phyloP scores from a whole-genome alignment of 805 yeast species.

The Wickerhamomyces alni region DNA sequence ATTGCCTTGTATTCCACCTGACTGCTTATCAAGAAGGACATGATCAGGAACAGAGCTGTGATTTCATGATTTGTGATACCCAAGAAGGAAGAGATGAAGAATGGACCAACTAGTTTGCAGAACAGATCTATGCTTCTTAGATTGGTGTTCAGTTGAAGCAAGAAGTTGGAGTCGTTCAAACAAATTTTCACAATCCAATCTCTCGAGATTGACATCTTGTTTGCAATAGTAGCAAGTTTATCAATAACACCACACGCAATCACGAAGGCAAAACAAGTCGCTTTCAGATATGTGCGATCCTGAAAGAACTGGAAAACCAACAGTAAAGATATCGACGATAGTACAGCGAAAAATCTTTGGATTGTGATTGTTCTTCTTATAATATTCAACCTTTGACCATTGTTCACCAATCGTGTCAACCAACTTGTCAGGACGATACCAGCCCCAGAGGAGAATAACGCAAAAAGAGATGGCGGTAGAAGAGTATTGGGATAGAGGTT shows the following conservation, averaged over 20 bases:
- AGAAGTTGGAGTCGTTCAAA: slow-evolving; percentile 19
- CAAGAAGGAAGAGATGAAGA: slow-evolving; percentile 27
- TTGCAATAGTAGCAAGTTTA: slow-evolving; percentile 27
- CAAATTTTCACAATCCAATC: slow-evolving; percentile 36
- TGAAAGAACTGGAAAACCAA: slow-evolving; percentile 9
- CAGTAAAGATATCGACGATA: slow-evolving; percentile 8
- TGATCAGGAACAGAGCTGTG: slow-evolving; percentile 24
- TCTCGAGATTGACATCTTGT: slow-evolving; percentile 32
- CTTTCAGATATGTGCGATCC: slow-evolving; percentile 5
- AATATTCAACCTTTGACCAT: slow-evolving; percentile 23
- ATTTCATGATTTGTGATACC: slow-evolving; percentile 17
- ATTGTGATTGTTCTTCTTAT: slow-evolving; percentile 28
- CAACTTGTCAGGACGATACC: slow-evolving; percentile 23
- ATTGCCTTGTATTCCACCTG: slow-evolving; percentile 29
- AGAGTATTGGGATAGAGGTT: slow-evolving; percentile 28
- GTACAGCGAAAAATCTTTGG: slow-evolving; percentile 17
- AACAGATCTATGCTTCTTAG: slow-evolving; percentile 33
- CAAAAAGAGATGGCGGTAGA: slow-evolving; percentile 30
- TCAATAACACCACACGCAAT: slow-evolving; percentile 29
- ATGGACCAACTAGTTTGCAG: slow-evolving; percentile 33
- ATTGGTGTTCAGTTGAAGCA: slow-evolving; percentile 26
- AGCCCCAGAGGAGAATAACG: slow-evolving; percentile 24
- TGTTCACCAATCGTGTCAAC: slow-evolving; percentile 26
- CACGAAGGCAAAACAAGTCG: slow-evolving; percentile 14
- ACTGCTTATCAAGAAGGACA: slow-evolving; percentile 24